A percentile compares a stretch with the other conserved stretches of the same genome.
These are phyloP conservation scores for Fusarium clavum DNA, from an alignment of 2,329 filamentous ascomycete genomes.

Conservation along the genomic window DNA sequence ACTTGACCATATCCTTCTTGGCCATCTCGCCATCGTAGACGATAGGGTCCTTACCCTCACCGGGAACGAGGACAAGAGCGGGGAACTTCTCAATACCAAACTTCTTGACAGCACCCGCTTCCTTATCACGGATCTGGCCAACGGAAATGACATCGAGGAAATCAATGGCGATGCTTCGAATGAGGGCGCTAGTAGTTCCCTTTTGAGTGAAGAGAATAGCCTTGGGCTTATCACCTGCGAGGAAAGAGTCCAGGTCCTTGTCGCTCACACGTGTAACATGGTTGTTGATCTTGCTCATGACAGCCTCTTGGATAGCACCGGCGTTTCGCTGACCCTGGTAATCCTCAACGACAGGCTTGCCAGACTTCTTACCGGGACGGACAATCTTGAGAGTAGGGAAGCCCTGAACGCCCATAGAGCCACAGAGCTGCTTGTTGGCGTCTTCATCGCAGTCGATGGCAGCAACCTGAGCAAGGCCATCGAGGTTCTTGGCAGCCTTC, in stretches of 20 bases:
- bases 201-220: slow-evolving; percentile 95
- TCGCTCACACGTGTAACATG: slow-evolving; percentile 85
- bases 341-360: slow-evolving; percentile 86
- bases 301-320: slow-evolving; percentile 87
- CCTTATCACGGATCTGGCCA: slow-evolving; percentile 86
- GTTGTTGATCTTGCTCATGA: slow-evolving; percentile 90
- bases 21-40: slow-evolving; percentile 86
- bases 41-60: slow-evolving; percentile 73
- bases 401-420: slow-evolving; percentile 86
- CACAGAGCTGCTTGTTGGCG: slow-evolving; percentile 88
- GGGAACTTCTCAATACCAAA: slow-evolving; percentile 86
- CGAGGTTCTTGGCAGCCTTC: slow-evolving; percentile 88
- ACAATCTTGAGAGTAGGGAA: slow-evolving; percentile 98
- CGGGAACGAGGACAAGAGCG: slow-evolving; percentile 81
- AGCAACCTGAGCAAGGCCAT: slow-evolving; percentile 93
- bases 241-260: slow-evolving; percentile 80
- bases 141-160: slow-evolving; percentile 84
- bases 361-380: slow-evolving; percentile 81
- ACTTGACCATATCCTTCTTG: slow-evolving; percentile 83
- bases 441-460: slow-evolving; percentile 97
- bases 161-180: slow-evolving; percentile 89
- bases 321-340: slow-evolving; percentile 87
- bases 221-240: slow-evolving; percentile 80
- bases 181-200: slow-evolving; percentile 83
- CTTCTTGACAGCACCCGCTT: slow-evolving; percentile 74